Conservation (phyloP, 192 early-diverging fungal species). For the Gaertneriomyces semiglobifer region DNA sequence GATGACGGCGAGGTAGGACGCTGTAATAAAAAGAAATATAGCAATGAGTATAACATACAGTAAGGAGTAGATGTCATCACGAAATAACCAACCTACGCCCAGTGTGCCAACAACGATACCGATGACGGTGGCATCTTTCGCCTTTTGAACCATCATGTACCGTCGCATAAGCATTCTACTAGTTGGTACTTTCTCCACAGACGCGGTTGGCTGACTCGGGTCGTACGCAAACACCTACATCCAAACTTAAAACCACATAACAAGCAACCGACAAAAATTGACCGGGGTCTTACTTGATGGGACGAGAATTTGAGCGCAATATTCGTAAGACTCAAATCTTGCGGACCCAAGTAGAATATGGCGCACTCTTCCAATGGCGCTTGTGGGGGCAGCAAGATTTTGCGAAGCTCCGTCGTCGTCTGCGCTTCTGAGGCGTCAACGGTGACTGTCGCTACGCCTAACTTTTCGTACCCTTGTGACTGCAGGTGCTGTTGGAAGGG, state of each 20-base stretch:
- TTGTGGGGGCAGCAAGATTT: not conserved
- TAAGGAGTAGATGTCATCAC: not conserved
- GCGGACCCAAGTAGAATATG: constrained; percentile 80
- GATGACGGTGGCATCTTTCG: constrained; percentile 85
- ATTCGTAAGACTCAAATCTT: constrained; percentile 80
- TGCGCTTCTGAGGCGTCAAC: not conserved
- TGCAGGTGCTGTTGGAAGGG: not conserved
- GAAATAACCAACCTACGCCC: constrained; percentile 70
- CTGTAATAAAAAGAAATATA: constrained; percentile 27
- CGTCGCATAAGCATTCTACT: constrained; percentile 47
- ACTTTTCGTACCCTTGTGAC: not conserved
- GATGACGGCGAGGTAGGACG: constrained; percentile 81
- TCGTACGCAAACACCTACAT: constrained; percentile 63
- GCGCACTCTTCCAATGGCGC: constrained; percentile 56
- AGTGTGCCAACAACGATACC: constrained; percentile 95
- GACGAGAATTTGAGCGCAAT: constrained; percentile 65
- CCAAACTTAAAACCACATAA: not conserved
- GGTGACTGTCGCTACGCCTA: not conserved
- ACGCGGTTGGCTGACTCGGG: constrained; percentile 51
- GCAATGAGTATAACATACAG: too few species aligned
- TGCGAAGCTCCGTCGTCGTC: not conserved
- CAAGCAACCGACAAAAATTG: not conserved
- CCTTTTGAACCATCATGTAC: constrained; percentile 86
- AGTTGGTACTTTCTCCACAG: constrained; percentile 35
- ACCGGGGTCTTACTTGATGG: too few species aligned